phyloP scores from a whole-genome alignment of 2,329 filamentous ascomycete species.

The Coniochaeta prunicola region DNA sequence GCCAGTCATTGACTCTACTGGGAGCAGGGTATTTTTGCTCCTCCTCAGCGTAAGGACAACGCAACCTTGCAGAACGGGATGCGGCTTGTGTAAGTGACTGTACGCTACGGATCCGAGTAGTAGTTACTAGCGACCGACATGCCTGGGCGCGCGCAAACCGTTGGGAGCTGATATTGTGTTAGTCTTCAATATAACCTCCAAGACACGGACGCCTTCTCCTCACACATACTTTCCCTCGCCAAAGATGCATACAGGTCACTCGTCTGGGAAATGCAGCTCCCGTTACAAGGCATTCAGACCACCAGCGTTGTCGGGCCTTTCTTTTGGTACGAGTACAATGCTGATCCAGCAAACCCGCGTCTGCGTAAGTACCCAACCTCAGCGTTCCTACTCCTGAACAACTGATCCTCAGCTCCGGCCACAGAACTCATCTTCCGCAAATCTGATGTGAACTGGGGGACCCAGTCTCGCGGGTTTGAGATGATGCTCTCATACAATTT shows the following conservation, averaged over 20 bases:
- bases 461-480: slow-evolving; percentile 23
- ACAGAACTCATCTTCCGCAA: slow-evolving; percentile 24
- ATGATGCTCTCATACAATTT: slow-evolving; percentile 24
- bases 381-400: not conserved
- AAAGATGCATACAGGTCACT: slow-evolving; percentile 16
- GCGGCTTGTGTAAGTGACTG: slow-evolving; percentile 7
- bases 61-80: slow-evolving; percentile 5
- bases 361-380: slow-evolving; percentile 14
- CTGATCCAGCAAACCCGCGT: slow-evolving; percentile 14
- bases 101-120: not conserved
- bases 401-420: slow-evolving; percentile 11
- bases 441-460: slow-evolving; percentile 21
- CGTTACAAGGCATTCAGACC: slow-evolving; percentile 19
- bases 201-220: slow-evolving; percentile 19
- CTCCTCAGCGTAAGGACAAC: not conserved
- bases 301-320: slow-evolving; percentile 24
- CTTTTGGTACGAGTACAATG: slow-evolving; percentile 23
- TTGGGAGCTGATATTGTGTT: not conserved
- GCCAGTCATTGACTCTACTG: not conserved
- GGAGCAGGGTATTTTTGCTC: slow-evolving; percentile 7
- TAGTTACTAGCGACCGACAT: not conserved
- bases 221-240: slow-evolving; percentile 17
- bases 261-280: slow-evolving; percentile 18
- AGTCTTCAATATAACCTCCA: slow-evolving; percentile 15
- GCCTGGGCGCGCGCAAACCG: not conserved